Evolutionary conservation across 108 stramenopile species (phyloP).

Genomic region (Skeletonema marinoi): DNA sequence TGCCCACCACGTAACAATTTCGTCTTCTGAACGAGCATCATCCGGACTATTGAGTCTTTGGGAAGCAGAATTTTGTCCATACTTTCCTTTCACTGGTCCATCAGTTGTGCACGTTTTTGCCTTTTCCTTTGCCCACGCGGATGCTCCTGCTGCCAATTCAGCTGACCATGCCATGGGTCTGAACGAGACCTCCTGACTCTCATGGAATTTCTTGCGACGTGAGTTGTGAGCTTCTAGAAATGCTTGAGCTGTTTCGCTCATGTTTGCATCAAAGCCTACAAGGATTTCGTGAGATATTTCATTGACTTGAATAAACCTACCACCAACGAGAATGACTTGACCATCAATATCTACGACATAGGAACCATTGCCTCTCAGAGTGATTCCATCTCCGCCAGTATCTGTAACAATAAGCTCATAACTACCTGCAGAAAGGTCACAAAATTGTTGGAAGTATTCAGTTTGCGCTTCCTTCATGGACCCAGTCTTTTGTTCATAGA

Average conservation of each 20-base stretch:
- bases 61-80: background rate
- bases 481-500: background rate
- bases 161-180: slow-evolving; percentile 2
- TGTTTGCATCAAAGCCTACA: background rate
- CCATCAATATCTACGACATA: slow-evolving; percentile 2
- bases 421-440: background rate
- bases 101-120: background rate
- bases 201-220: background rate
- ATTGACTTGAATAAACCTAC: background rate
- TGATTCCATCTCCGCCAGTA: background rate
- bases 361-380: background rate
- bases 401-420: background rate
- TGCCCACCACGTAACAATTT: background rate
- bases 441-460: background rate
- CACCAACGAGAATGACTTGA: background rate
- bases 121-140: background rate
- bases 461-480: background rate
- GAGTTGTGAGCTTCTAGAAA: background rate
- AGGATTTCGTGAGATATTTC: slow-evolving; percentile 1
- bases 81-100: background rate
- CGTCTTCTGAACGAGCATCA: background rate
- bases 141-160: background rate
- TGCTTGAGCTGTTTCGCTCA: background rate
- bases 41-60: background rate
- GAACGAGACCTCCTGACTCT: background rate